Evolutionary conservation across 257 asterid genomes (phyloP).

Genomic region (Vinca minor): DNA sequence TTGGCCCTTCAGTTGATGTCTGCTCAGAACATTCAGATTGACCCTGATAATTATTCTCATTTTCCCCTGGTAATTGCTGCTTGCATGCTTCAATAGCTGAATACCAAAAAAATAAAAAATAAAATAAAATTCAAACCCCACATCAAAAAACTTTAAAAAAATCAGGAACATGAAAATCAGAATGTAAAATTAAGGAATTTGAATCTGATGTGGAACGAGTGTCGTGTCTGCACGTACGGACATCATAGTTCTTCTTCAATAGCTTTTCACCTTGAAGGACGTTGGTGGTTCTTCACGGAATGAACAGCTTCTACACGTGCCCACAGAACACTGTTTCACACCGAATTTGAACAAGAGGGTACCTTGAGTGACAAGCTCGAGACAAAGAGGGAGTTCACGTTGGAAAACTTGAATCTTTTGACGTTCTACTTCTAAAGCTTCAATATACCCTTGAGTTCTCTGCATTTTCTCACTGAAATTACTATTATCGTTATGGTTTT

Average conservation of each 20-base stretch:
- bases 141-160: background rate
- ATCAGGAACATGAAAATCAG: background rate
- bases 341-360: too few relatives aligned
- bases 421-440: constrained; percentile 65
- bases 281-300: too few relatives aligned
- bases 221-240: too few relatives aligned
- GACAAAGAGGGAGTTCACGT: constrained; percentile 93
- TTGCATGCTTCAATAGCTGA: constrained; percentile 85
- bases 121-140: background rate
- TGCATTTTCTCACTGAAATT: constrained; percentile 43
- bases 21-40: constrained; percentile 64
- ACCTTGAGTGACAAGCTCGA: constrained; percentile 90
- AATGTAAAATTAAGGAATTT: too few relatives aligned
- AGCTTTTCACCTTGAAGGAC: too few relatives aligned
- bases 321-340: too few relatives aligned
- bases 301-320: too few relatives aligned
- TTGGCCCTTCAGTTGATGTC: constrained; percentile 49
- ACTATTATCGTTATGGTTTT: constrained; percentile 16
- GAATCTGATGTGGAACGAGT: too few relatives aligned
- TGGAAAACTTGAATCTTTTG: constrained; percentile 79
- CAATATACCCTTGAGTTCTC: constrained; percentile 48
- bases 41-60: constrained; percentile 38
- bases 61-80: constrained; percentile 45
- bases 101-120: background rate
- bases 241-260: too few relatives aligned